Evolutionary conservation across 2,329 filamentous ascomycete species (phyloP).

Genomic region (Celoporthe dispersa): DNA sequence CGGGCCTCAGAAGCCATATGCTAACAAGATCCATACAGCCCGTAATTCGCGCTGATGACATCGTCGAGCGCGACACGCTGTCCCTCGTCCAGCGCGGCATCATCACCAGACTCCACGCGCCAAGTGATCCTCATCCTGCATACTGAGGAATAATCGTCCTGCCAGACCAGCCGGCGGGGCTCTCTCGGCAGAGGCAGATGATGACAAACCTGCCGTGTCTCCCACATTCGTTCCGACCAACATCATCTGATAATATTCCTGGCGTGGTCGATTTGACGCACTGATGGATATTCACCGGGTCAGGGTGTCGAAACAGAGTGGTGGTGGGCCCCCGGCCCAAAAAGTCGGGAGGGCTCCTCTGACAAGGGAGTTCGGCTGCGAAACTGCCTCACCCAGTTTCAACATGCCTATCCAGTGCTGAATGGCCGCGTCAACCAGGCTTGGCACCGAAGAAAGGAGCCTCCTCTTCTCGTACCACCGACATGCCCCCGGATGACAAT

Average conservation of each 20-base stretch:
- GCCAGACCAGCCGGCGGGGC: background rate
- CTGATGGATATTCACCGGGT: background rate
- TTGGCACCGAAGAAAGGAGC: background rate
- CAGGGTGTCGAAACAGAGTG: constrained; percentile 18
- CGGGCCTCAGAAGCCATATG: background rate
- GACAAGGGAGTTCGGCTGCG: constrained; percentile 10
- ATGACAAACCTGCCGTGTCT: background rate
- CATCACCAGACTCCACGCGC: constrained; percentile 14
- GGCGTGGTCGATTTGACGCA: background rate
- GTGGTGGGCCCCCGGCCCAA: background rate
- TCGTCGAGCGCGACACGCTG: constrained; percentile 23
- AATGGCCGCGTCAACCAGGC: background rate
- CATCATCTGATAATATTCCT: background rate
- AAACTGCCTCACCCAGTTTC: constrained; percentile 21
- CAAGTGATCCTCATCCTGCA: constrained; percentile 8
- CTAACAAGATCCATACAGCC: constrained; percentile 15
- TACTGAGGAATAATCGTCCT: background rate
- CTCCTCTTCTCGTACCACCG: background rate
- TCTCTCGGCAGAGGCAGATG: background rate
- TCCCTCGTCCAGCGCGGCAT: constrained; percentile 17
- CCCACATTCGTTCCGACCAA: background rate
- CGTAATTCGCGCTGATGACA: constrained; percentile 25
- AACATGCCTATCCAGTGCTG: constrained; percentile 6
- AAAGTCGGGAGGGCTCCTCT: background rate
- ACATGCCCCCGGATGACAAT: background rate